phyloP scores from a whole-genome alignment of 2,329 filamentous ascomycete genomes.

The Apiospora arundinis region DNA sequence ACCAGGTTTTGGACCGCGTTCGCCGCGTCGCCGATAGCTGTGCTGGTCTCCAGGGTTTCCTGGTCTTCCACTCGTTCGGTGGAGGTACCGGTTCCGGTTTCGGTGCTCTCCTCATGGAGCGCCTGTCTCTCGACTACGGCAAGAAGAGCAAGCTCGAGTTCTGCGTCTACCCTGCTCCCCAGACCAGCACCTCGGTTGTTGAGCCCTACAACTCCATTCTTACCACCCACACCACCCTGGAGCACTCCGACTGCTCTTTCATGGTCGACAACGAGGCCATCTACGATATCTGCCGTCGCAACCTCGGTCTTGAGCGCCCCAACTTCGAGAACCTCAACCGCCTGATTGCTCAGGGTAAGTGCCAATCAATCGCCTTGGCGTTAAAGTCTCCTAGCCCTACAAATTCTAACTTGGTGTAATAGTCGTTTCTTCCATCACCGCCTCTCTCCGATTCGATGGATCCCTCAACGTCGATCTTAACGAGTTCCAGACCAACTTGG shows the following conservation, averaged over 20 bases:
- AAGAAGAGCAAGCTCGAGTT: slow-evolving; percentile 99
- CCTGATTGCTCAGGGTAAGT: slow-evolving; percentile 89
- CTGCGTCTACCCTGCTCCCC: slow-evolving; percentile 97
- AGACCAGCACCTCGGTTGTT: slow-evolving; percentile 95
- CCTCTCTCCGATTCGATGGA: slow-evolving; percentile 96
- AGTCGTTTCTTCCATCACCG: slow-evolving; percentile 98
- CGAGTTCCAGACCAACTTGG: slow-evolving; percentile 99
- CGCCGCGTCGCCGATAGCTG: slow-evolving; percentile 98
- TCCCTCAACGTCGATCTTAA: slow-evolving; percentile 99
- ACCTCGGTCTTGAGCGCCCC: slow-evolving; percentile 95
- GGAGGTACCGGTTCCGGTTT: slow-evolving; percentile 99
- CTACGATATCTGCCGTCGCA: slow-evolving; percentile 98
- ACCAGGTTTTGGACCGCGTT: slow-evolving; percentile 97
- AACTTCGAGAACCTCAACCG: slow-evolving; percentile 99
- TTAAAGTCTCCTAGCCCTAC: background rate
- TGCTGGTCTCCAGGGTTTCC: slow-evolving; percentile 96
- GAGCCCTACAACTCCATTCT: slow-evolving; percentile 99
- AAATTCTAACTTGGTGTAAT: slow-evolving; percentile 33
- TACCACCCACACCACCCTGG: slow-evolving; percentile 97
- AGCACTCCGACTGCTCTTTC: slow-evolving; percentile 99
- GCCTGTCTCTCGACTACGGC: slow-evolving; percentile 97
- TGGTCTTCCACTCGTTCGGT: slow-evolving; percentile 99
- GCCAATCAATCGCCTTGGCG: slow-evolving; percentile 12
- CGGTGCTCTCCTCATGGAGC: slow-evolving; percentile 98
- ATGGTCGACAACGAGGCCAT: slow-evolving; percentile 99